Base-by-base conservation (phyloP, 1,284 basidiomycete genomes). In the Mycena citricolor region DNA sequence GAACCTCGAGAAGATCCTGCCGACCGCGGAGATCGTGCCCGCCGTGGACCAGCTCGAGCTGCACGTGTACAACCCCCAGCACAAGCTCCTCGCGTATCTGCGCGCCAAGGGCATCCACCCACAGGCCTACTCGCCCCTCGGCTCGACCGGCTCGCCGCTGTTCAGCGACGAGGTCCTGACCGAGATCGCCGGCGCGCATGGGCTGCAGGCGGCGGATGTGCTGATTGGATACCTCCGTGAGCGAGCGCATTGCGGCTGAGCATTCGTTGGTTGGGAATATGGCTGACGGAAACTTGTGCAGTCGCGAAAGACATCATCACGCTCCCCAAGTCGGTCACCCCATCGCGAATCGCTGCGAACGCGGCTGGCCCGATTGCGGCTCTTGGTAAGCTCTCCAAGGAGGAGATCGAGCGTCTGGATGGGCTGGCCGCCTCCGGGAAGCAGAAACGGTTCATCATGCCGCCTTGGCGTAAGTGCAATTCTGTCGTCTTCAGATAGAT, bases 71-170 rank as follows among this genome's bases (percentile, higher is more conserved):
- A 86, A 86, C 65, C 86, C 86, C 0, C 81, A 92, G 58, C 82
- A 83, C 63, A 73, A 82, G 44, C 76, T 92, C 35, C 56, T 86
- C 44, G 64, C 70, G 13, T 92, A 81, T 67, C 75, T 88, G 60
- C 74, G 77, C 57, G 67, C 71, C 25, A 81, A 90, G 61, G 73
- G 71, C 25, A 93, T 94, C 56, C 65, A 82, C 21, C 69, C 87
- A 1, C 77, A 91, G 62, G 90, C 90, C 0, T 94, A 92, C 66
- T 90, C 86, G 8, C 92, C 92, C 4, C 76, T 93, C 22, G 90
- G 90, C 5, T 89, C 86, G 14, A 79, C 81, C 6, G 71, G 75
- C 54, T 75, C 77, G 4, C 86, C 87, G 2, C 66, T 94, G n/a
- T 65, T 90, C 42, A 63, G 65, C 13, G 90, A 94, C 59, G 76